phyloP scores from a whole-genome alignment of 2,329 filamentous ascomycete genomes.

The Aspergillus bombycis region DNA sequence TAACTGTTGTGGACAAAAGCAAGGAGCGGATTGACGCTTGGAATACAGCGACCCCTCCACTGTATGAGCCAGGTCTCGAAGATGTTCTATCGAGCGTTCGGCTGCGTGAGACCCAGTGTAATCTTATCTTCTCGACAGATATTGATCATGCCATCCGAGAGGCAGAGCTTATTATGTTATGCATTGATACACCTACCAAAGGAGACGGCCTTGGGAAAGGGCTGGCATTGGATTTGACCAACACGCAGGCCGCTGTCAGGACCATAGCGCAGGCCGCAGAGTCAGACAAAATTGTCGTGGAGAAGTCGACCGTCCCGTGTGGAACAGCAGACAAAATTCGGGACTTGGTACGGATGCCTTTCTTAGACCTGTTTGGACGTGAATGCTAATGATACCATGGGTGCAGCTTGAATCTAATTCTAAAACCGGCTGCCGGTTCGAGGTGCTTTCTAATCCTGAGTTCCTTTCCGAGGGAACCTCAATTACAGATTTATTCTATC shows the following conservation, averaged over 20 bases:
- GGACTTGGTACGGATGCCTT: slow-evolving; percentile 58
- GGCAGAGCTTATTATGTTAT: slow-evolving; percentile 74
- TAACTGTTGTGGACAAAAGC: not conserved
- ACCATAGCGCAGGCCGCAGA: slow-evolving; percentile 69
- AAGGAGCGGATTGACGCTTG: not conserved
- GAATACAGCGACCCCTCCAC: not conserved
- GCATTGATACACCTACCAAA: slow-evolving; percentile 81
- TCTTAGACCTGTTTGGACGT: not conserved
- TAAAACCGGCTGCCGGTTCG: slow-evolving; percentile 51
- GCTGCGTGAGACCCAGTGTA: slow-evolving; percentile 46
- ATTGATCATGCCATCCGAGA: slow-evolving; percentile 64
- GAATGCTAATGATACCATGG: not conserved
- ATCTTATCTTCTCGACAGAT: slow-evolving; percentile 74
- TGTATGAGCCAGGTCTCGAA: not conserved
- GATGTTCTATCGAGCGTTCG: not conserved
- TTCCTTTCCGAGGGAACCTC: slow-evolving; percentile 79
- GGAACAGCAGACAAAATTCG: slow-evolving; percentile 71
- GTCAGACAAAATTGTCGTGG: slow-evolving; percentile 72
- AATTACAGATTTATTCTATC: slow-evolving; percentile 68
- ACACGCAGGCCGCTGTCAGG: slow-evolving; percentile 69
- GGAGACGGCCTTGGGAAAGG: slow-evolving; percentile 68
- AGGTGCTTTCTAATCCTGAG: slow-evolving; percentile 79
- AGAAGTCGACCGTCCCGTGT: slow-evolving; percentile 80
- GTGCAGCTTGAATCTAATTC: not conserved
- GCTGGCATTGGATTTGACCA: slow-evolving; percentile 70